Evolutionary conservation across 2,329 filamentous ascomycete genomes (phyloP).

Genomic region (Pleurostoma richardsiae): DNA sequence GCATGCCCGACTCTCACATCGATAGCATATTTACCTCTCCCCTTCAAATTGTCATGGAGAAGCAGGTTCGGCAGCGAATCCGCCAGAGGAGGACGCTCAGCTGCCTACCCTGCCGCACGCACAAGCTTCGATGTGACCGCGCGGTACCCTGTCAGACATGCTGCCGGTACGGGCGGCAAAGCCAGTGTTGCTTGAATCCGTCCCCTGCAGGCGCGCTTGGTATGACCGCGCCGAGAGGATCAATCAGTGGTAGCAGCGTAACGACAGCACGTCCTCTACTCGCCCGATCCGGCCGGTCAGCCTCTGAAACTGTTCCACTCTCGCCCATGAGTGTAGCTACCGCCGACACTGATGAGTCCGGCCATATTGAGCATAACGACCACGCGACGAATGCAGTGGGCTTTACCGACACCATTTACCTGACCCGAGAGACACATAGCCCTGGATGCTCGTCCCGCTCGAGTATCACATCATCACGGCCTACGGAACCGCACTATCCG

Average conservation of each 20-base stretch:
- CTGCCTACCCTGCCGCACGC: constrained; percentile 22
- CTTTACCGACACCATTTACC: neutral
- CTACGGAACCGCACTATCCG: too few species aligned
- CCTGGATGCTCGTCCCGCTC: neutral
- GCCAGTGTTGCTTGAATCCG: constrained; percentile 21
- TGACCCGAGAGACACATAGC: neutral
- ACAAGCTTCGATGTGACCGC: constrained; percentile 25
- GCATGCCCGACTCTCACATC: too few species aligned
- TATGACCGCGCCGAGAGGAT: neutral
- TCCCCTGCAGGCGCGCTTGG: neutral
- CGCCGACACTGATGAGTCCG: neutral
- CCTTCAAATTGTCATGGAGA: too few species aligned
- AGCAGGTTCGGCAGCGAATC: neutral
- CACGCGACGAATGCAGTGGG: neutral
- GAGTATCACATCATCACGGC: neutral
- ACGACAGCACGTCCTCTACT: too few species aligned
- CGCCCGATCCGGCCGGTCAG: neutral
- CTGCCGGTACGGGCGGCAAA: constrained; percentile 19
- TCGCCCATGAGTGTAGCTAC: neutral
- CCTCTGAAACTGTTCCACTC: neutral
- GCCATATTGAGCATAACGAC: neutral
- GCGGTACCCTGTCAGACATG: constrained; percentile 23
- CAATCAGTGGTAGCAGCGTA: neutral
- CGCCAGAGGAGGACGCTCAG: constrained; percentile 11
- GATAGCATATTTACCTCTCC: too few species aligned